Conservation (phyloP, 148 eudicot genomes). For the Salicornia ramosissima region DNA sequence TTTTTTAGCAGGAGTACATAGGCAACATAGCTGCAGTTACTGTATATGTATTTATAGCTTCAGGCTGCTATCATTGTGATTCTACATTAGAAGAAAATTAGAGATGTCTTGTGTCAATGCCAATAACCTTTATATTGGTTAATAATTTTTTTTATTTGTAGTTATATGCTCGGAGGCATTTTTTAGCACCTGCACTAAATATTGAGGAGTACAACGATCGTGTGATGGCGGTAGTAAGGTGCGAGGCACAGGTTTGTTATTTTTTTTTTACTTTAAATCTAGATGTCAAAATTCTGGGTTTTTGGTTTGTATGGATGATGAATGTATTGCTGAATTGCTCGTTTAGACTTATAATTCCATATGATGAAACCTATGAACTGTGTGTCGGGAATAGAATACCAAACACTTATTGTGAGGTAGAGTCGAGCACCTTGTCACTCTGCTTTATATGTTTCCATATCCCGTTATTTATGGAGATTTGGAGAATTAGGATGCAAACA, state of each 20-base stretch:
- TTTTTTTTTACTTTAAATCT: conserved; percentile 2
- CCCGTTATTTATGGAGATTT: no score
- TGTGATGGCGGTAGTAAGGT: conserved; percentile 92
- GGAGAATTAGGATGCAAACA: no score
- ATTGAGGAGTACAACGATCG: conserved; percentile 90
- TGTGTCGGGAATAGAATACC: neutral
- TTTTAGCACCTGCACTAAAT: conserved; percentile 77
- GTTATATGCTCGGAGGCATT: conserved; percentile 96
- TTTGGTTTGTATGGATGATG: neutral
- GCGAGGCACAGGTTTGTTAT: conserved; percentile 78
- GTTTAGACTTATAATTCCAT: no score
- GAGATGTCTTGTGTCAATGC: neutral
- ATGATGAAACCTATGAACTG: neutral
- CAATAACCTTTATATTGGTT: neutral
- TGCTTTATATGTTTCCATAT: no score
- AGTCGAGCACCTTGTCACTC: no score
- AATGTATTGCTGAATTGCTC: neutral
- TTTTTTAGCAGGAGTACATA: no score
- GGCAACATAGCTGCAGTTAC: no score
- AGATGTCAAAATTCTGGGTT: neutral
- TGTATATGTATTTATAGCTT: no score
- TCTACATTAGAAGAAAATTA: no score
- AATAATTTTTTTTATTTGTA: conserved; percentile 27
- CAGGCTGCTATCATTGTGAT: no score
- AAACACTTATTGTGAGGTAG: no score